A percentile compares a stretch with the other conserved stretches of the same genome.
These are phyloP conservation scores for Ascochyta pisi DNA, from an alignment of 2,329 filamentous ascomycete species.

Conservation along the genomic window DNA sequence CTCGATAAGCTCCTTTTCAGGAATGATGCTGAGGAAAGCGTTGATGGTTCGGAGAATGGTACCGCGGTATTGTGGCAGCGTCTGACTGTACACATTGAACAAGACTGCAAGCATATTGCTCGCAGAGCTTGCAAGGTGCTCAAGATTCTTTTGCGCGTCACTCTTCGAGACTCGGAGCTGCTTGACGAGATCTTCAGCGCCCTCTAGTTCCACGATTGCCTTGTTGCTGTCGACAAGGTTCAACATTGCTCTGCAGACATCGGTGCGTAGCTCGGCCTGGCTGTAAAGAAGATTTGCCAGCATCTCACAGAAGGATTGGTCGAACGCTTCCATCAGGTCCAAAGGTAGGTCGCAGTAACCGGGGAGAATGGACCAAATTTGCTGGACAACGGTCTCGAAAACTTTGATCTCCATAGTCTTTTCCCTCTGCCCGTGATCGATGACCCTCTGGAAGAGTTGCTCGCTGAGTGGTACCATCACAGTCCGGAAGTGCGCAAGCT, in stretches of 20 bases:
- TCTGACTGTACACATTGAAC: constrained; percentile 99
- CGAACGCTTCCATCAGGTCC: constrained; percentile 74
- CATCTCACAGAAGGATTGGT: constrained; percentile 88
- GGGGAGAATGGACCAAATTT: constrained; percentile 92
- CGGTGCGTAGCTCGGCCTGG: constrained; percentile 83
- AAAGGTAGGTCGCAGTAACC: constrained; percentile 94
- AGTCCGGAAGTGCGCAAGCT: constrained; percentile 80
- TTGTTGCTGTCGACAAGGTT: constrained; percentile 91
- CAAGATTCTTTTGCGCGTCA: constrained; percentile 78
- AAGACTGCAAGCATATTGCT: constrained; percentile 92
- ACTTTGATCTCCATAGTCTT: constrained; percentile 98
- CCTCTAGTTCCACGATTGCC: constrained; percentile 73
- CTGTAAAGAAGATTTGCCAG: constrained; percentile 91
- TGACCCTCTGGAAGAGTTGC: constrained; percentile 83
- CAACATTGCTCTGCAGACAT: constrained; percentile 86
- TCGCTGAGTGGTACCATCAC: constrained; percentile 92
- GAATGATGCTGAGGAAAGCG: constrained; percentile 88
- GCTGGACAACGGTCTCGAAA: constrained; percentile 93
- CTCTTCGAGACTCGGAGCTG: constrained; percentile 80
- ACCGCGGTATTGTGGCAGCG: constrained; percentile 87
- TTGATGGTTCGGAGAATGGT: constrained; percentile 95
- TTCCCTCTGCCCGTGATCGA: constrained; percentile 80
- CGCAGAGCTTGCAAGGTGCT: constrained; percentile 79
- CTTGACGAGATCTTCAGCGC: constrained; percentile 74
- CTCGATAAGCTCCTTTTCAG: constrained; percentile 77